Base-by-base conservation (phyloP, 202 grass and related monocot species). In the Setaria italica region DNA sequence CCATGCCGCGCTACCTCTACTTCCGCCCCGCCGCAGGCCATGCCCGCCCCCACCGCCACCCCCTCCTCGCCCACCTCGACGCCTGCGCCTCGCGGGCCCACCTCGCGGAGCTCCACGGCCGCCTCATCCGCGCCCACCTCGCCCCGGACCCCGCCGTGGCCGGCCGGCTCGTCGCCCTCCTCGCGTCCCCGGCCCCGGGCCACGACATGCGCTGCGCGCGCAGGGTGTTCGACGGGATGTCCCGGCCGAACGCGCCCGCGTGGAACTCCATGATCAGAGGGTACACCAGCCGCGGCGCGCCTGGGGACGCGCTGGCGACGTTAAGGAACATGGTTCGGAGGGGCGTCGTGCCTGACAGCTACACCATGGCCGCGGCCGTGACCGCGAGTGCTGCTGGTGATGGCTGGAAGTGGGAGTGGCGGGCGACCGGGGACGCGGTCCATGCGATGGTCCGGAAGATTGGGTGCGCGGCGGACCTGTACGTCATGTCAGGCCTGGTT, bases 261-360 rank as follows among this genome's bases (percentile, higher is more conserved):
- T 97, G 95, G 95, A 97, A 97, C 87, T 77, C 51, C 74, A 84
- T 95, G 85, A 93, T 97, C 64, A 91, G 91, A 77, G 91, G 95
- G 7, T 84, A 90, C 65, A 90, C 88, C 59, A 78, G 73, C 49
- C 48, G 70, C 32, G 79, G 80, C 64, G 81, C 91, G 35, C 74
- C 95, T 1, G n/a, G 20, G 3, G 83, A 95, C 21, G 89, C 85
- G 57, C 75, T 97, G 39, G 66, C 46, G 34, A 9, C 85, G 70
- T 97, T 88, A 50, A 87, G 81, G 63, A 5, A 70, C 33, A 90
- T 97, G 87, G 68, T 86, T 20, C 50, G 37, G 21, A 85, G 69
- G 34, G 87, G 80, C 5, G 5, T 76, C 48, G 70, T 67, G 41
- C 91, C 92, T 0, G 92, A 97, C 37, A 87, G 84, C 54, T 89